Evolutionary conservation across 306 rosid genomes (phyloP).

Genomic region (Oxytropis ochrocephala): DNA sequence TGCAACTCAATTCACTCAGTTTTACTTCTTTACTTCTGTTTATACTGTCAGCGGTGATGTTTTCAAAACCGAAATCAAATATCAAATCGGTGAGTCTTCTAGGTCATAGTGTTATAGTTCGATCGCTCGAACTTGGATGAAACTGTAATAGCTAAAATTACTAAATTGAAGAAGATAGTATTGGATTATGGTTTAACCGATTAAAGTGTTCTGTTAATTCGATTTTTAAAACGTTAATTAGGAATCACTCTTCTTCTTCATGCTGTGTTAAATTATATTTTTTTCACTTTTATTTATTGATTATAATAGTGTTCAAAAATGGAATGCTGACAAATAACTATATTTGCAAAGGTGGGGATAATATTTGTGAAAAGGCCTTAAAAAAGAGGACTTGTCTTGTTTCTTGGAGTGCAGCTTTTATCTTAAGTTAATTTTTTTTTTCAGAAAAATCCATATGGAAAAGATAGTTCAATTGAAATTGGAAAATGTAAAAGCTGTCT

Average conservation of each 20-base stretch:
- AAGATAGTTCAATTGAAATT: constrained; percentile 17
- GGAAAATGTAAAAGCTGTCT: constrained; percentile 36
- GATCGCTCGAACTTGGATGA: no score
- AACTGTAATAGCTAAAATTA: no score
- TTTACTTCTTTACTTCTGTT: not conserved
- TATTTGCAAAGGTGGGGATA: constrained; percentile 16
- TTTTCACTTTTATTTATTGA: not conserved
- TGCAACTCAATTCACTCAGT: not conserved
- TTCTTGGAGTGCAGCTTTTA: constrained; percentile 20
- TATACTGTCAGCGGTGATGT: no score
- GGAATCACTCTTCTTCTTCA: no score
- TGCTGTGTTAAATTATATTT: no score
- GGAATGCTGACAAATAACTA: constrained; percentile 19
- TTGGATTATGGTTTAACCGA: no score
- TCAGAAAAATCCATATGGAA: not conserved
- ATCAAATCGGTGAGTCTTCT: no score
- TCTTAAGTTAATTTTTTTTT: not conserved
- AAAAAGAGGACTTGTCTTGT: constrained; percentile 13
- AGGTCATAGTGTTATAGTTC: no score
- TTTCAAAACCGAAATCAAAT: no score
- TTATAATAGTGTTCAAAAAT: not conserved
- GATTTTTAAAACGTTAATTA: no score
- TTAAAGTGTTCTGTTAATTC: no score
- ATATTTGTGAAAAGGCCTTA: constrained; percentile 12
- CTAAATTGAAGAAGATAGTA: no score